Base-by-base conservation (phyloP, 768 basidiomycete genomes). In the Mycena floridula region DNA sequence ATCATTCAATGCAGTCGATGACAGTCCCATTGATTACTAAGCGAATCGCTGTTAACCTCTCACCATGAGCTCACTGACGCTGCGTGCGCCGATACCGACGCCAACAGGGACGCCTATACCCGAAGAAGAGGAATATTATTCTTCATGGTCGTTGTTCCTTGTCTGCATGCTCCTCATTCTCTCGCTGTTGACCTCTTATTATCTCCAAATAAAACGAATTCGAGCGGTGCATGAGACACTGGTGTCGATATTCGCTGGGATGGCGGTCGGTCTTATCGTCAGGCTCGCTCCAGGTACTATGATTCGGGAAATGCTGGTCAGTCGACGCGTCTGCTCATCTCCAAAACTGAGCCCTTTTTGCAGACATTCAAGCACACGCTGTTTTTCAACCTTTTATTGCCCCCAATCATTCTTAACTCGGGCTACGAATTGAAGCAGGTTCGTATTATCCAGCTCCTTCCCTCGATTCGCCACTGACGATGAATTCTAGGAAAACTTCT, bases 371-470 rank as follows among this genome's bases (percentile, higher is more conserved):
- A 89, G 61, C 91, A 95, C 59, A 97, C 95, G 3, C 73, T 98
- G 40, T 95, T 99, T 72, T 96, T 98, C 74, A 98, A 99, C 63
- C 74, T 98, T 18, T 73, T 99, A n/a, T 78, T 98, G 4, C 96
- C 95, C 5, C 96, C 96, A 1, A 99, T 99, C 61, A 99, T 99
- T 59, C 70, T 99, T 30, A 96, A 94, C 64, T 96, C 93, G 2
- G 96, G 96, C 5, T 99, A 96, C 61, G 93, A 96, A 64, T 81
- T 99, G 46, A 95, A 93, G 61, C 94, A 98, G 74, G 92, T 84
- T 45, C 48, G 79, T 56, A 9, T 23, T 25, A 7, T n/a, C n/a
- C n/a, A n/a, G n/a, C n/a, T n/a, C n/a, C n/a, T n/a, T n/a, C n/a
- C n/a, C n/a, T n/a, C 23, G n/a, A 2, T 36, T 23, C 32, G 26